These are phyloP conservation scores for Hemileccinum rubropunctum DNA, from an alignment of 768 basidiomycete species.

Conservation along the genomic window DNA sequence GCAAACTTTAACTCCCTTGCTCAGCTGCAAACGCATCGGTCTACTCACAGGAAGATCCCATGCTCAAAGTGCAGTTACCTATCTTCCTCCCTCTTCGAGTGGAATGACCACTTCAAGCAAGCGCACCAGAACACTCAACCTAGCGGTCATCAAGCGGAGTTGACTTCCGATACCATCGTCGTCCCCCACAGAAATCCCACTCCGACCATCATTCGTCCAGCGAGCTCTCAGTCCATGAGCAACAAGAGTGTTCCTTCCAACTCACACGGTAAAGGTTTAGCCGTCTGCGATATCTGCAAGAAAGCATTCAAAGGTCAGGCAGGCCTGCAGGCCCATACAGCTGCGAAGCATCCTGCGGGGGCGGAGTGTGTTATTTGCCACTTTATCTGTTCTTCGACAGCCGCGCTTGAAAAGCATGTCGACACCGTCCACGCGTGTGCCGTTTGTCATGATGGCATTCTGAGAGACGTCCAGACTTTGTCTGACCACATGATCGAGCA, in stretches of 20 bases:
- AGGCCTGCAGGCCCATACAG: slow-evolving; percentile 24
- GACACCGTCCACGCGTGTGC: slow-evolving; percentile 25
- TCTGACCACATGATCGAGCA: slow-evolving; percentile 30
- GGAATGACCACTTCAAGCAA: slow-evolving; percentile 27
- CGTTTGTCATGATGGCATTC: slow-evolving; percentile 29
- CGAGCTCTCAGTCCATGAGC: slow-evolving; percentile 17
- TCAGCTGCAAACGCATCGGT: slow-evolving; percentile 20
- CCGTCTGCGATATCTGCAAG: slow-evolving; percentile 22
- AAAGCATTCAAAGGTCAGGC: slow-evolving; percentile 18
- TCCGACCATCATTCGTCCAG: slow-evolving; percentile 13
- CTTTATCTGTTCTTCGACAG: slow-evolving; percentile 18
- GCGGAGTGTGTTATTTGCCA: slow-evolving; percentile 27
- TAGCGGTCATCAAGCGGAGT: slow-evolving; percentile 5
- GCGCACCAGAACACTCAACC: slow-evolving; percentile 12
- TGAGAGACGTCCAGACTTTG: slow-evolving; percentile 24
- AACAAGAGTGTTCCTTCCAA: slow-evolving; percentile 6
- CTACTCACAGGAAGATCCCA: slow-evolving; percentile 18
- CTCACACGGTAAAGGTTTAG: slow-evolving; percentile 2
- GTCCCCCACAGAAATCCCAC: slow-evolving; percentile 9
- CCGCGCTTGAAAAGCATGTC: slow-evolving; percentile 26
- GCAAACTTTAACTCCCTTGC: slow-evolving; percentile 12
- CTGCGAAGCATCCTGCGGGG: slow-evolving; percentile 22
- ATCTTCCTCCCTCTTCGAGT: slow-evolving; percentile 24
- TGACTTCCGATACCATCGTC: slow-evolving; percentile 2
- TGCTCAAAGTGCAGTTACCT: slow-evolving; percentile 25